Evolutionary conservation across 2,329 filamentous ascomycete genomes (phyloP).

Genomic region (Fusarium ramigenum): DNA sequence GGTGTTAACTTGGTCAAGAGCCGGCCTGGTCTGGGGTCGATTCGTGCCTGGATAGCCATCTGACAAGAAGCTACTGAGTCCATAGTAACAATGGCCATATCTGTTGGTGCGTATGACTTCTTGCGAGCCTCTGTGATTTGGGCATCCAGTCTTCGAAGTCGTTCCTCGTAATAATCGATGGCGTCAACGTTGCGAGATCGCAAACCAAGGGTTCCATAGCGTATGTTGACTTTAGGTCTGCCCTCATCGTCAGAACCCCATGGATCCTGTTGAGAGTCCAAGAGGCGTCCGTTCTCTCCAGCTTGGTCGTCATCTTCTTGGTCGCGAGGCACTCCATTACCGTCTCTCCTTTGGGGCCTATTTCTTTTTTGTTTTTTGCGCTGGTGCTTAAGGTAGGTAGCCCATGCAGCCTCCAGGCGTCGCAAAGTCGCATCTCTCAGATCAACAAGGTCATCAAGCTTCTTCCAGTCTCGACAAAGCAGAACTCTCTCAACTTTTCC

Average conservation of each 20-base stretch:
- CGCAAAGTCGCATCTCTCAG: conserved; percentile 72
- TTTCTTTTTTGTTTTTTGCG: not conserved
- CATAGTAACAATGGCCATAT: conserved; percentile 96
- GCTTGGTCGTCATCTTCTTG: conserved; percentile 54
- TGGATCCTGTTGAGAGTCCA: conserved; percentile 57
- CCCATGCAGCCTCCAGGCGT: conserved; percentile 85
- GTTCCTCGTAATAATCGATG: conserved; percentile 93
- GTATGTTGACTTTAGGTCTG: conserved; percentile 76
- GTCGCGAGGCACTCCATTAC: conserved; percentile 36
- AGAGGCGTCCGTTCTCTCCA: conserved; percentile 67
- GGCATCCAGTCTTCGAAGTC: conserved; percentile 80
- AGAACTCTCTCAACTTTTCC: conserved; percentile 90
- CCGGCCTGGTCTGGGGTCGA: conserved; percentile 88
- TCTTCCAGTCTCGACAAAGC: conserved; percentile 86
- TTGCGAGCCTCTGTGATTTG: conserved; percentile 75
- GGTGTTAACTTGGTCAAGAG: conserved; percentile 88
- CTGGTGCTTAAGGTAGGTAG: conserved; percentile 62
- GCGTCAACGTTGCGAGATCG: conserved; percentile 82
- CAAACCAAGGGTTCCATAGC: conserved; percentile 80
- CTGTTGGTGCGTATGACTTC: conserved; percentile 79
- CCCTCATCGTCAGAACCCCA: conserved; percentile 53
- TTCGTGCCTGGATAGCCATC: conserved; percentile 94
- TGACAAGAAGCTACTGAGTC: conserved; percentile 91
- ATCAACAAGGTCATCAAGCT: conserved; percentile 78
- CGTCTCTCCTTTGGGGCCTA: not conserved